phyloP scores from a whole-genome alignment of 768 basidiomycete species.

The Neoboletus subvelutipes region DNA sequence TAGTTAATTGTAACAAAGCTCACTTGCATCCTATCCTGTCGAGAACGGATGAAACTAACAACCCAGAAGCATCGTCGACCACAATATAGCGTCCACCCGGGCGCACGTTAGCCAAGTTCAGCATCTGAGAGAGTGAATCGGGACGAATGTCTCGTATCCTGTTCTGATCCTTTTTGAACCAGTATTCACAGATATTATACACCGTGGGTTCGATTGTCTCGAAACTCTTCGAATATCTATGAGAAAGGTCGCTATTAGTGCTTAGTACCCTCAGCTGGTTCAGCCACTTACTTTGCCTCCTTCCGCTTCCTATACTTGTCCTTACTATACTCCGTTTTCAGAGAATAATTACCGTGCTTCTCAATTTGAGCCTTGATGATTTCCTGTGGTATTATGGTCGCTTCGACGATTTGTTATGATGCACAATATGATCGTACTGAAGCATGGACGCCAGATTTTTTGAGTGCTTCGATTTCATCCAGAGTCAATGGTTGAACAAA shows the following conservation, averaged over 20 bases:
- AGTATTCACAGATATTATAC: constrained; percentile 85
- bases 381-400: constrained; percentile 53
- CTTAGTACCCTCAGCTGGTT: background rate
- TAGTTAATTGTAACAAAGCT: background rate
- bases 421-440: constrained; percentile 46
- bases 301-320: constrained; percentile 98
- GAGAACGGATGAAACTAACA: constrained; percentile 80
- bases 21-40: constrained; percentile 80
- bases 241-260: background rate
- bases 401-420: constrained; percentile 4
- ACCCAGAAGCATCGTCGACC: constrained; percentile 89
- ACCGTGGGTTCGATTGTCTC: constrained; percentile 85
- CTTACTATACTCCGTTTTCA: constrained; percentile 98
- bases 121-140: constrained; percentile 86
- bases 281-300: constrained; percentile 79
- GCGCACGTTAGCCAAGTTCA: constrained; percentile 77
- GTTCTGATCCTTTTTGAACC: constrained; percentile 80
- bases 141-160: constrained; percentile 82
- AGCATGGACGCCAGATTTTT: constrained; percentile 78
- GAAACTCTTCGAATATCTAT: constrained; percentile 84
- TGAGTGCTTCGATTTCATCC: constrained; percentile 81
- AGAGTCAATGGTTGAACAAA: constrained; percentile 81
- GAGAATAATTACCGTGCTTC: constrained; percentile 83
- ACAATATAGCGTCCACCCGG: constrained; percentile 87
- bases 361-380: constrained; percentile 95